Conservation (phyloP, 352 stramenopile species). For the Pythium monospermum region DNA sequence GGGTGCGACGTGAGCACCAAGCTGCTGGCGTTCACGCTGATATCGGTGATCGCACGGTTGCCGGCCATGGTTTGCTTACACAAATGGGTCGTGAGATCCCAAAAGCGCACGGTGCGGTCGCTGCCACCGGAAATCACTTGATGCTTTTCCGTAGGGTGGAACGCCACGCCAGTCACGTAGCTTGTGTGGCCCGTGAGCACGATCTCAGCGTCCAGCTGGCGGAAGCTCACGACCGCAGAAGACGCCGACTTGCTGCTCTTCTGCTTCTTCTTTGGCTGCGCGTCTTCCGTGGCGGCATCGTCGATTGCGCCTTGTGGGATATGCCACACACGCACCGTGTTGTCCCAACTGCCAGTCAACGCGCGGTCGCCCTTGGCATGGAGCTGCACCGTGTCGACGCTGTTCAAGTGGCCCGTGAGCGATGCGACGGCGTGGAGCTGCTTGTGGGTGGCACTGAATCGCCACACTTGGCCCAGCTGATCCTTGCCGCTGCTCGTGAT, state of each 20-base stretch:
- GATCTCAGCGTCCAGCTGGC: conserved; percentile 64
- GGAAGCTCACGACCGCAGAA: conserved; percentile 38
- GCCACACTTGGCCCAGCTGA: conserved; percentile 67
- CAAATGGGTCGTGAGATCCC: conserved; percentile 69
- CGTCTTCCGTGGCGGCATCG: conserved; percentile 19
- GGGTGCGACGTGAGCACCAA: conserved; percentile 76
- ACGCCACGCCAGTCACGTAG: conserved; percentile 67
- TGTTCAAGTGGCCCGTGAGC: conserved; percentile 76
- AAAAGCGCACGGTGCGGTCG: conserved; percentile 72
- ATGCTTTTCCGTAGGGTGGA: conserved; percentile 50
- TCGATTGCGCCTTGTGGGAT: conserved; percentile 16
- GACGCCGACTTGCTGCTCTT: conserved; percentile 41
- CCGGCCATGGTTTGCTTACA: conserved; percentile 70
- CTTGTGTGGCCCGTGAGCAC: conserved; percentile 77
- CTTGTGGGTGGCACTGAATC: conserved; percentile 29
- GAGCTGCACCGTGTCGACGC: conserved; percentile 59
- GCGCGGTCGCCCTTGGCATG: conserved; percentile 31
- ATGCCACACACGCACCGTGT: conserved; percentile 77
- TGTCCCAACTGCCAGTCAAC: conserved; percentile 78
- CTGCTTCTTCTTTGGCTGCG: conserved; percentile 77
- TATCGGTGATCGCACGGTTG: conserved; percentile 65
- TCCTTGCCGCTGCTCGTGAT: conserved; percentile 79
- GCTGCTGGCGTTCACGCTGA: conserved; percentile 60
- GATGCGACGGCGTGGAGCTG: conserved; percentile 46
- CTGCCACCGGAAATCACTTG: conserved; percentile 58